phyloP scores from a whole-genome alignment of 805 yeast species.

The Metschnikowia henanensis region DNA sequence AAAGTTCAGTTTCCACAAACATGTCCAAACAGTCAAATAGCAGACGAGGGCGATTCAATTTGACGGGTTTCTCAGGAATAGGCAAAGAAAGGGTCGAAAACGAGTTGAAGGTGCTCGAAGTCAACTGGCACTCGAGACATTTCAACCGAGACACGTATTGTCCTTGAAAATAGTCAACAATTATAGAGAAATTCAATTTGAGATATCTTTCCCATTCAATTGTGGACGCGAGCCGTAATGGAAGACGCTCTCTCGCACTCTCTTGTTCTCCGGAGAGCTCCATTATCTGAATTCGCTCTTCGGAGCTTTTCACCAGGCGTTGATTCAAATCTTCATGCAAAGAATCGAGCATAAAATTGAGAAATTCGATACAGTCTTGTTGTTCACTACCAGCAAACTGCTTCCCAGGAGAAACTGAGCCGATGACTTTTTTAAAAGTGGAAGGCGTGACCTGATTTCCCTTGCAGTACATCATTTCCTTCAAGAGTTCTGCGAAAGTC shows the following conservation, averaged over 20 bases:
- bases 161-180: conserved; percentile 85
- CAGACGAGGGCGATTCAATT: conserved; percentile 22
- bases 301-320: conserved; percentile 34
- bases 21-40: conserved; percentile 71
- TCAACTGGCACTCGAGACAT: conserved; percentile 69
- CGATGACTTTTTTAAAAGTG: conserved; percentile 65
- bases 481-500: conserved; percentile 60
- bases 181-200: conserved; percentile 71
- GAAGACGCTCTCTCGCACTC: conserved; percentile 63
- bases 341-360: conserved; percentile 71
- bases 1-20: conserved; percentile 70
- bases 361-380: conserved; percentile 84
- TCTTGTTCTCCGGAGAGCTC: conserved; percentile 64
- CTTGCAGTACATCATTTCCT: conserved; percentile 50
- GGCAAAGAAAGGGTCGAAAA: conserved; percentile 81
- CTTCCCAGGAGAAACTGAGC: conserved; percentile 56
- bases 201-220: conserved; percentile 92
- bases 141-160: conserved; percentile 78
- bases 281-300: conserved; percentile 40
- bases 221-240: conserved; percentile 78
- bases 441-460: conserved; percentile 55
- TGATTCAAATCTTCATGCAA: conserved; percentile 85
- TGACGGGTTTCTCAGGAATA: conserved; percentile 51
- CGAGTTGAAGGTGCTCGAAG: conserved; percentile 85
- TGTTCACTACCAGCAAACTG: conserved; percentile 70